Conservation (phyloP, 495 filamentous ascomycete genomes). For the Aspergillus carlsbadensis region DNA sequence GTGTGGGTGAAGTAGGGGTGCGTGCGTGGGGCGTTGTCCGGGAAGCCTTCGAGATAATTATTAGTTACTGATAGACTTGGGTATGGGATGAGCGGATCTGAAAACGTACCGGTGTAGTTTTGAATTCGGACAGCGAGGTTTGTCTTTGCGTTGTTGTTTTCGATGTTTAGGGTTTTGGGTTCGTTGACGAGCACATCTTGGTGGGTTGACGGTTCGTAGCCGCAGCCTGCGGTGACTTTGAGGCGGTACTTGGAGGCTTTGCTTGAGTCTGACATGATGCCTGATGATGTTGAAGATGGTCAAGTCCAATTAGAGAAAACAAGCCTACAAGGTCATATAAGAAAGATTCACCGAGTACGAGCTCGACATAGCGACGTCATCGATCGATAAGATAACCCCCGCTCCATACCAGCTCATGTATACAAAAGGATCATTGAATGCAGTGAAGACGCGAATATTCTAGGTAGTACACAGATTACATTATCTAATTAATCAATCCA, state of each 20-base stretch:
- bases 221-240: constrained; percentile 60
- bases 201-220: constrained; percentile 67
- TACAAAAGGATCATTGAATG: no score
- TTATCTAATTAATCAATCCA: no score
- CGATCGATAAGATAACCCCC: not conserved
- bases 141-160: constrained; percentile 56
- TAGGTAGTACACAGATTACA: no score
- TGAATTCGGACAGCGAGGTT: constrained; percentile 71
- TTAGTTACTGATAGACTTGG: no score
- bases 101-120: constrained; percentile 51
- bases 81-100: not conserved
- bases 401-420: no score
- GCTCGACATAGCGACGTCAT: not conserved
- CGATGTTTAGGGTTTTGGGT: constrained; percentile 52
- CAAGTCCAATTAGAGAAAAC: not conserved
- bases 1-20: constrained; percentile 73
- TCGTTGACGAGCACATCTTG: constrained; percentile 71
- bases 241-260: constrained; percentile 33
- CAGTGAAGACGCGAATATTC: no score
- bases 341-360: no score
- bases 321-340: not conserved
- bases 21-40: constrained; percentile 54
- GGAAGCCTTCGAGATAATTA: no score
- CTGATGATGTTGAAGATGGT: not conserved
- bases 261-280: constrained; percentile 6